Evolutionary conservation across 441 rosid species (phyloP).

Genomic region (Syzygium malaccense): DNA sequence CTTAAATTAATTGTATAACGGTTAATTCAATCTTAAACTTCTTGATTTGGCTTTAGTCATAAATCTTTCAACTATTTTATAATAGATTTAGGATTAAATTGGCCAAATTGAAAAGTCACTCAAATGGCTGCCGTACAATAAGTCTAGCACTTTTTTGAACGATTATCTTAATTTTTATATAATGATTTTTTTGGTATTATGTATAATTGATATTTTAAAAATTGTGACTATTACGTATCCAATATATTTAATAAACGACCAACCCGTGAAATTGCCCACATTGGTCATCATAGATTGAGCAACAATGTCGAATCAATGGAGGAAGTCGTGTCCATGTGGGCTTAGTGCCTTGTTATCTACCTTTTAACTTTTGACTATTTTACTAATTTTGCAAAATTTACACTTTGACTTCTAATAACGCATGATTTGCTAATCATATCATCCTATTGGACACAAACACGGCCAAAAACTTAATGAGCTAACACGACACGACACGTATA

Average conservation of each 20-base stretch:
- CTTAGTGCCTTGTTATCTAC: too few relatives aligned
- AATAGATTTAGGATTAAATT: background rate
- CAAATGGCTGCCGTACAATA: accelerated
- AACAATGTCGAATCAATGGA: too few relatives aligned
- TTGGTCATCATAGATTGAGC: background rate
- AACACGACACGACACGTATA: background rate
- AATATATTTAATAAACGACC: background rate
- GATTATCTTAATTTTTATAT: background rate
- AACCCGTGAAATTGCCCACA: background rate
- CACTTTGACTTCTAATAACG: too few relatives aligned
- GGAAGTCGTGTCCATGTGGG: too few relatives aligned
- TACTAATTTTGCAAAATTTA: too few relatives aligned
- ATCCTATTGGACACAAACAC: too few relatives aligned
- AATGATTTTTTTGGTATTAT: background rate
- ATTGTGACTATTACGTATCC: background rate
- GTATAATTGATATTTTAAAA: background rate
- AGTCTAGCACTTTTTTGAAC: background rate
- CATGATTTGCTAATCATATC: too few relatives aligned
- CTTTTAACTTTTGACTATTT: too few relatives aligned
- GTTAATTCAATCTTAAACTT: background rate
- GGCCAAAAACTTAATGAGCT: too few relatives aligned
- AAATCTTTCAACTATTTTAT: background rate
- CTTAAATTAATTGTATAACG: accelerated
- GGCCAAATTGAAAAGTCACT: accelerated
- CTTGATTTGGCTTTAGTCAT: accelerated